Conservation (phyloP, 495 filamentous ascomycete genomes). For the Aspergillus haitiensis region DNA sequence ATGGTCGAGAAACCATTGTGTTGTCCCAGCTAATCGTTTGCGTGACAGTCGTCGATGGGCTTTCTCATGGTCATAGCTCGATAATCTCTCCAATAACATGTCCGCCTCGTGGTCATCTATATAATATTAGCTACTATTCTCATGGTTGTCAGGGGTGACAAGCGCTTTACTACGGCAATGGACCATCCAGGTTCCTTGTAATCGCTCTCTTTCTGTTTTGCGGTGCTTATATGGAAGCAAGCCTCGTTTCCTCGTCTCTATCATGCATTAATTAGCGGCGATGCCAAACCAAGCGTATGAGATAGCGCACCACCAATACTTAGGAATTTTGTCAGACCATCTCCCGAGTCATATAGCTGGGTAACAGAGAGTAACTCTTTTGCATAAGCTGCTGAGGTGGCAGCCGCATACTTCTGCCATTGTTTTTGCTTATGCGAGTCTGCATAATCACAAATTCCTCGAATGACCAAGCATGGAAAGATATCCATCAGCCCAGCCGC, state of each 20-base stretch:
- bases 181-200: no score
- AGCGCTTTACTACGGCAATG: no score
- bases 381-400: slow-evolving; percentile 35
- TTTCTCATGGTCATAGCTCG: slow-evolving; percentile 27
- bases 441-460: slow-evolving; percentile 39
- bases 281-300: no score
- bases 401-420: slow-evolving; percentile 33
- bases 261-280: no score
- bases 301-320: no score
- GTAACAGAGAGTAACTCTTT: slow-evolving; percentile 20
- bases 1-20: slow-evolving; percentile 45
- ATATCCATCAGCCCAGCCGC: slow-evolving; percentile 42
- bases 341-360: background rate
- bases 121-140: no score
- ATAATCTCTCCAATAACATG: slow-evolving; percentile 13
- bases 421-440: slow-evolving; percentile 40
- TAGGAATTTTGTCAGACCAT: no score
- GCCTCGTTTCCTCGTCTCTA: no score
- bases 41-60: slow-evolving; percentile 21
- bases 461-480: slow-evolving; percentile 33
- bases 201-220: no score
- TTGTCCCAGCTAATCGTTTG: slow-evolving; percentile 24
- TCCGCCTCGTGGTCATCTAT: slow-evolving; percentile 27
- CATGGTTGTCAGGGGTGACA: no score
- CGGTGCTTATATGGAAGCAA: no score